These are phyloP conservation scores for Harringtonia lauricola DNA, from an alignment of 2,329 filamentous ascomycete genomes.

Conservation along the genomic window DNA sequence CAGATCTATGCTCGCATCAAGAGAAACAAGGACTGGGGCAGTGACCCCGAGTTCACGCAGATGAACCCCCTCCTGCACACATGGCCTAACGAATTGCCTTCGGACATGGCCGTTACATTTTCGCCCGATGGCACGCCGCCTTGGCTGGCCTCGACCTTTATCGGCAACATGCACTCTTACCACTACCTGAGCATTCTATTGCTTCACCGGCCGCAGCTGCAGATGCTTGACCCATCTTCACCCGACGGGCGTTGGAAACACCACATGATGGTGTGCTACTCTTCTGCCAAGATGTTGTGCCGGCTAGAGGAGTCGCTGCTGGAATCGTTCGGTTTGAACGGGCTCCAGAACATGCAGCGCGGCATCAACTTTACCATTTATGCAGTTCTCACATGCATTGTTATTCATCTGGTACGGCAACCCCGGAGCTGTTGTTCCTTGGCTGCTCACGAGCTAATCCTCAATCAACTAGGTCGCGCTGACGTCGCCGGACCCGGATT, in stretches of 20 bases:
- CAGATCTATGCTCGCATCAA: constrained; percentile 62
- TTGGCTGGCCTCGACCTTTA: constrained; percentile 76
- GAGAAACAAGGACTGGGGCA: constrained; percentile 65
- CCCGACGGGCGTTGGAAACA: constrained; percentile 72
- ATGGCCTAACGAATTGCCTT: constrained; percentile 68
- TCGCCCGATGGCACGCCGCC: constrained; percentile 69
- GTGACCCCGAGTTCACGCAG: constrained; percentile 71
- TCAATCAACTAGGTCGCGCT: constrained; percentile 61
- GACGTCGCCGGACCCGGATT: constrained; percentile 81
- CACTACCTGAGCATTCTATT: constrained; percentile 79
- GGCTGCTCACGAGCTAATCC: background rate
- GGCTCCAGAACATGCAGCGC: constrained; percentile 82
- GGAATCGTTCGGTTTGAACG: constrained; percentile 63
- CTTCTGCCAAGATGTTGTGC: constrained; percentile 74
- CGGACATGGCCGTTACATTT: constrained; percentile 68
- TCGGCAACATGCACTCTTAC: constrained; percentile 83
- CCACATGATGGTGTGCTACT: constrained; percentile 78
- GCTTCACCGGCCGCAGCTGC: constrained; percentile 76
- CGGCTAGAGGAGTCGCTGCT: constrained; percentile 77
- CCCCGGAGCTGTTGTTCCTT: constrained; percentile 27
- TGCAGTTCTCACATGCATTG: constrained; percentile 77
- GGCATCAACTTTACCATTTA: constrained; percentile 97
- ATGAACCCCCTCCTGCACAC: constrained; percentile 66
- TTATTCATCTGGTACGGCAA: constrained; percentile 84
- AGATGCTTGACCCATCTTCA: constrained; percentile 60